Conservation (phyloP, 2,329 filamentous ascomycete genomes). For the Magnaporthiopsis poae region DNA sequence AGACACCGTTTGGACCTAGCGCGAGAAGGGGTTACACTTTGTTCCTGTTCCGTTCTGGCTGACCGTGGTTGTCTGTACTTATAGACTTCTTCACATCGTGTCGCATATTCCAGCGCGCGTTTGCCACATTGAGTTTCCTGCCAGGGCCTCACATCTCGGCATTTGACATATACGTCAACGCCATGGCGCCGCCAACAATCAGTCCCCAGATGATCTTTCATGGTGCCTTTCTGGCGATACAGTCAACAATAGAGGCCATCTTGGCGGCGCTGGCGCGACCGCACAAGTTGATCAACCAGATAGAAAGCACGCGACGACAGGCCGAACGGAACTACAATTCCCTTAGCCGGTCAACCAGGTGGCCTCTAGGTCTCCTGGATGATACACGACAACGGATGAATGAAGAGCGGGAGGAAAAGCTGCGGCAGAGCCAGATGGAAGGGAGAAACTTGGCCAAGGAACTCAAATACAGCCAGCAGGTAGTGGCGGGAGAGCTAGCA, state of each 20-base stretch:
- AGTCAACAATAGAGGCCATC: conserved; percentile 73
- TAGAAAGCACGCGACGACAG: conserved; percentile 62
- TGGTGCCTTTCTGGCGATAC: conserved; percentile 66
- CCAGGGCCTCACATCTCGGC: conserved; percentile 59
- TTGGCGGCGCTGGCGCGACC: conserved; percentile 71
- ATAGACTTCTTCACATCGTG: conserved; percentile 1
- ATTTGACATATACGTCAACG: conserved; percentile 60
- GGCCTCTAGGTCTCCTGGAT: conserved; percentile 74
- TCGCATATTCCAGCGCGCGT: conserved; percentile 23
- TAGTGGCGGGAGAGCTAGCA: conserved; percentile 81
- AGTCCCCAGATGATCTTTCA: conserved; percentile 67
- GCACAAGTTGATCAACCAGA: conserved; percentile 64
- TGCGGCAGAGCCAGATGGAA: conserved; percentile 59
- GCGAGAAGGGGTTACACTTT: too few relatives aligned
- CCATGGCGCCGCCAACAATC: conserved; percentile 56
- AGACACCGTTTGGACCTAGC: too few relatives aligned
- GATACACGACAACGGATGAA: conserved; percentile 75
- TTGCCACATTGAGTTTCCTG: conserved; percentile 54
- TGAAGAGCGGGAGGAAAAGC: conserved; percentile 75
- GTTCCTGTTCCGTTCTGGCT: conserved; percentile 26
- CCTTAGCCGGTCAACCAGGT: conserved; percentile 63
- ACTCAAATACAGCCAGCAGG: conserved; percentile 82
- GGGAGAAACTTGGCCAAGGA: conserved; percentile 68
- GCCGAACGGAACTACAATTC: conserved; percentile 71
- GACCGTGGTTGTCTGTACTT: neutral